A percentile compares a stretch with the other conserved stretches of the same genome.
Conservation (phyloP, 2,329 filamentous ascomycete genomes). For the Orbilia ellipsospora region DNA sequence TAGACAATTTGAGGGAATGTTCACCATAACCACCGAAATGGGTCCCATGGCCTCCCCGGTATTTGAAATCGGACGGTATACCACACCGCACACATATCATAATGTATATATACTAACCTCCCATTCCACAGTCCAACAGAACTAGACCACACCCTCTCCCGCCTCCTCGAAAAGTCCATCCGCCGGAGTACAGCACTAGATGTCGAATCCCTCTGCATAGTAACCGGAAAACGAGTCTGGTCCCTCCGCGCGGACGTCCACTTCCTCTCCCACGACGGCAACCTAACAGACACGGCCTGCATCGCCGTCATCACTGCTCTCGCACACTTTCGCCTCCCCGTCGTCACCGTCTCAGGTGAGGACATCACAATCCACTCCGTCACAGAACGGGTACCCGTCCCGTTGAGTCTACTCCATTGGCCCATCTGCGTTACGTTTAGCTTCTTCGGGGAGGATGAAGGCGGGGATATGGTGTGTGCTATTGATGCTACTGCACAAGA, state of each 20-base stretch:
- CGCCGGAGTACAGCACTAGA: slow-evolving; percentile 91
- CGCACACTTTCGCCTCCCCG: slow-evolving; percentile 89
- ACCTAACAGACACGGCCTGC: slow-evolving; percentile 85
- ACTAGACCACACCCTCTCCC: slow-evolving; percentile 84
- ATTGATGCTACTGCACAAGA: slow-evolving; percentile 79
- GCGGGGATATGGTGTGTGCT: slow-evolving; percentile 74
- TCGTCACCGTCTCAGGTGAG: slow-evolving; percentile 86
- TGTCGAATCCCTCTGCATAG: slow-evolving; percentile 92
- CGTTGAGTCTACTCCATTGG: slow-evolving; percentile 88
- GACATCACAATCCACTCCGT: slow-evolving; percentile 84
- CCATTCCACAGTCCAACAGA: slow-evolving; percentile 74
- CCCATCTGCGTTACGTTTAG: slow-evolving; percentile 92
- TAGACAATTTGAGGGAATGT: slow-evolving; percentile 93
- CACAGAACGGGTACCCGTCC: slow-evolving; percentile 87
- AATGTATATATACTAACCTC: slow-evolving; percentile 57
- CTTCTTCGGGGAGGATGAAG: slow-evolving; percentile 73
- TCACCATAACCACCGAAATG: slow-evolving; percentile 90
- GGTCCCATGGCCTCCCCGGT: slow-evolving; percentile 90
- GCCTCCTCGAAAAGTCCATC: slow-evolving; percentile 91
- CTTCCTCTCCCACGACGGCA: slow-evolving; percentile 89
- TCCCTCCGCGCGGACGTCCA: slow-evolving; percentile 90
- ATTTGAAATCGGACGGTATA: slow-evolving; percentile 82
- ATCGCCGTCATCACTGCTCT: slow-evolving; percentile 87
- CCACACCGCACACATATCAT: slow-evolving; percentile 6
- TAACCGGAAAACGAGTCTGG: slow-evolving; percentile 92